Evolutionary conservation across 139 green algal species (phyloP).

Genomic region (Chlorella vulgaris): DNA sequence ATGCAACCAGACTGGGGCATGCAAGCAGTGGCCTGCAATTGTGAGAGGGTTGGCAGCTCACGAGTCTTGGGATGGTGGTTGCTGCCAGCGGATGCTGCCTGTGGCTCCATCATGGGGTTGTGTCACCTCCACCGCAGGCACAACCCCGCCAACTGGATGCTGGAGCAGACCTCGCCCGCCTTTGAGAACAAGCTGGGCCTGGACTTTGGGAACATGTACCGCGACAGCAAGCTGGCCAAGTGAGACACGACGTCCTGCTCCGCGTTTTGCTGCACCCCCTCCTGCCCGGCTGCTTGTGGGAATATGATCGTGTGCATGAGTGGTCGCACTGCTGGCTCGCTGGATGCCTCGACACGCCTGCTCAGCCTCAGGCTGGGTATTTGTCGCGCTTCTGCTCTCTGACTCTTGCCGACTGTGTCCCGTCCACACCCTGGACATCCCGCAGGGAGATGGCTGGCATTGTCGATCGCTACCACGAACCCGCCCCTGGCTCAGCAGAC

Average conservation of each 20-base stretch:
- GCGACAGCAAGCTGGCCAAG: neutral
- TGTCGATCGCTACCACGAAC: constrained; percentile 1
- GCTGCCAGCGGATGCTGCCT: too few species aligned
- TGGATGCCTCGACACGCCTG: too few species aligned
- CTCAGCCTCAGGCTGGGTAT: too few species aligned
- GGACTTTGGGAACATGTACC: constrained; percentile 50
- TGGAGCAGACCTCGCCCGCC: constrained; percentile 41
- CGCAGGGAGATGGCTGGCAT: constrained; percentile 19
- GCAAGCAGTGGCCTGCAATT: too few species aligned
- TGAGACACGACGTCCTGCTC: neutral
- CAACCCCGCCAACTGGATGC: constrained; percentile 53
- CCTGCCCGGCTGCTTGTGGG: too few species aligned
- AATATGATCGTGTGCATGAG: too few species aligned
- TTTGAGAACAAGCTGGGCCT: constrained; percentile 17
- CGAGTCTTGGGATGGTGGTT: too few species aligned
- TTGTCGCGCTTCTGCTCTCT: neutral
- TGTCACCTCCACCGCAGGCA: neutral
- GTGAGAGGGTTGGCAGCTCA: too few species aligned
- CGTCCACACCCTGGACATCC: neutral
- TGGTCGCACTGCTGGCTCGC: too few species aligned
- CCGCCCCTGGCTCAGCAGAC: constrained; percentile 1
- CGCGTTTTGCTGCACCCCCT: neutral
- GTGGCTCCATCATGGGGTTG: too few species aligned
- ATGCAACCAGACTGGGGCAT: neutral
- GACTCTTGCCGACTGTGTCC: neutral